phyloP scores from a whole-genome alignment of 495 filamentous ascomycete genomes.

The Annulohypoxylon maeteangense region DNA sequence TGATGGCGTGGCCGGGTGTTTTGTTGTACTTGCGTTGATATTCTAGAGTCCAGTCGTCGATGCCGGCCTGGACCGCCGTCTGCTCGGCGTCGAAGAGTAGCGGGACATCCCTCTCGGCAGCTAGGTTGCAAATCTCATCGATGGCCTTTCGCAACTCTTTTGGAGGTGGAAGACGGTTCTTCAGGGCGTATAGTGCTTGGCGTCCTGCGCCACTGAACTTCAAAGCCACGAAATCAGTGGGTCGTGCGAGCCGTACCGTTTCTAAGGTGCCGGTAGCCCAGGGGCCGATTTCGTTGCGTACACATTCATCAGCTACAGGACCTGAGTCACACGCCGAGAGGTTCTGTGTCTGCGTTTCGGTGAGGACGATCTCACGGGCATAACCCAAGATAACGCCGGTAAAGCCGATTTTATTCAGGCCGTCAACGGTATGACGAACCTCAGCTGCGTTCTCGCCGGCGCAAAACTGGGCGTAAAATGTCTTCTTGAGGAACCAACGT shows the following conservation, averaged over 20 bases:
- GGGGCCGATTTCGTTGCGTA: constrained; percentile 70
- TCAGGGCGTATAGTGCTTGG: constrained; percentile 74
- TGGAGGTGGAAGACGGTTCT: constrained; percentile 66
- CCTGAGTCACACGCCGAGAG: constrained; percentile 49
- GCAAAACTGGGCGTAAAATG: constrained; percentile 88
- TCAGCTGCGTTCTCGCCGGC: constrained; percentile 74
- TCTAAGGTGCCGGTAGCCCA: constrained; percentile 81
- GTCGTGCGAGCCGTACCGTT: constrained; percentile 76
- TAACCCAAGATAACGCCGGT: constrained; percentile 82
- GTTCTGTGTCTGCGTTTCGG: constrained; percentile 58
- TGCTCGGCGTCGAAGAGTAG: constrained; percentile 95
- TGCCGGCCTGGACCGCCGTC: constrained; percentile 79
- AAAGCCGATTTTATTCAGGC: constrained; percentile 73
- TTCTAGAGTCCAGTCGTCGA: constrained; percentile 83
- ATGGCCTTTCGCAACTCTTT: constrained; percentile 74
- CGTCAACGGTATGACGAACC: constrained; percentile 66
- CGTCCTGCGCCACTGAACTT: constrained; percentile 94
- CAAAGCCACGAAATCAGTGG: constrained; percentile 86
- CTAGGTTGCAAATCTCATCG: constrained; percentile 78
- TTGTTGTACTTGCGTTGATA: constrained; percentile 85
- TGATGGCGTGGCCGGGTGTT: constrained; percentile 55
- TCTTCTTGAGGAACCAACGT: constrained; percentile 71
- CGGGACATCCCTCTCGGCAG: constrained; percentile 72
- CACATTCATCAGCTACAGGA: constrained; percentile 53
- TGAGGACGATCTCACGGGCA: constrained; percentile 75